phyloP scores from a whole-genome alignment of 2,329 filamentous ascomycete genomes.

The Colletotrichum sp. region DNA sequence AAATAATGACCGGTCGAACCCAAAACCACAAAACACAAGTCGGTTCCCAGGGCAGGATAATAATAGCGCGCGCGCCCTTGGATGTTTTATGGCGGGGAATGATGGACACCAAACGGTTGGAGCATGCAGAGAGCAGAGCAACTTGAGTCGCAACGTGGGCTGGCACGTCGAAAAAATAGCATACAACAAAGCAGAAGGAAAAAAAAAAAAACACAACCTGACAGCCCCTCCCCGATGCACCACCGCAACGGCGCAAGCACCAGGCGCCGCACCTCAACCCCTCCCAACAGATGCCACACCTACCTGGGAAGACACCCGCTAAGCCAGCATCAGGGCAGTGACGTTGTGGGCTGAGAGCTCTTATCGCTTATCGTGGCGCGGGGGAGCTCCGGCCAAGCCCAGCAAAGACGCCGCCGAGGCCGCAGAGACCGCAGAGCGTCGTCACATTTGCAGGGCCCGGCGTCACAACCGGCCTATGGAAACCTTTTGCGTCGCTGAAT shows the following conservation, averaged over 20 bases:
- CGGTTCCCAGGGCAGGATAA: background rate
- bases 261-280: background rate
- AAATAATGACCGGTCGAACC: background rate
- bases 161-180: background rate
- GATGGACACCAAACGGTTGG: background rate
- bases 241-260: background rate
- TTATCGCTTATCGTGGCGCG: slow-evolving; percentile 22
- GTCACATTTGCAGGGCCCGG: slow-evolving; percentile 3
- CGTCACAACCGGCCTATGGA: background rate
- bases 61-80: slow-evolving; percentile 3
- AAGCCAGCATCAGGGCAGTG: background rate
- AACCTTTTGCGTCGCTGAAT: slow-evolving; percentile 9
- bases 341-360: slow-evolving; percentile 19
- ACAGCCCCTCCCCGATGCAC: background rate
- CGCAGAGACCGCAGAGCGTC: background rate
- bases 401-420: background rate
- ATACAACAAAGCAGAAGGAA: background rate
- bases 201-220: background rate
- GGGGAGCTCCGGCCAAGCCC: slow-evolving; percentile 18
- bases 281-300: slow-evolving; percentile 5
- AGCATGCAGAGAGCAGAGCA: background rate
- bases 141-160: background rate
- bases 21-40: background rate
- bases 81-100: slow-evolving; percentile 11
- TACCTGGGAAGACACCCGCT: background rate